Evolutionary conservation across 805 yeast species (phyloP), one percentile per base, ranked within the genome.

Genomic region (Candida suzukii): DNA sequence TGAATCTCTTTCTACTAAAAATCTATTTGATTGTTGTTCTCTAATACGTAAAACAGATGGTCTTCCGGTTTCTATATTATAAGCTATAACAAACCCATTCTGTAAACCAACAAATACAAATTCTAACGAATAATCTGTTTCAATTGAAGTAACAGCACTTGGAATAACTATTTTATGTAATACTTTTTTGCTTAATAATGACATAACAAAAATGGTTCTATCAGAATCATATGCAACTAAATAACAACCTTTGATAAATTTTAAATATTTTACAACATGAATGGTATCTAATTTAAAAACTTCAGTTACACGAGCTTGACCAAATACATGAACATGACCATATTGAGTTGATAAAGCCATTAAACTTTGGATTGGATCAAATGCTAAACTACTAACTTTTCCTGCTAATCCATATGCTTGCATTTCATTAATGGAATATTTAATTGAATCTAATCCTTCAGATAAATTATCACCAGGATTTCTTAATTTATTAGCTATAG

Each of bases 361-460:
- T 22, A 93, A 68, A 41, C 93, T 78, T 60, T 93, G 99, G 1
- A 86, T 80, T 3, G 95, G 95, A 57, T 93, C 98, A 61, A 72
- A 85, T 0, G 93, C 95, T 31, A 79, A 56, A 0, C 86, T 78
- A 28, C 76, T 64, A 9, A 85, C 74, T 13, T 73, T 72, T 12
- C 95, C 91, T 16, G 72, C 67, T 27, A 83, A 54, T 2, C 93
- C 93, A 51, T 75, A 80, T 7, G 46, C 39, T 31, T 60, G 61
- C 31, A 63, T 46, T 41, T 62, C 65, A 36, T 57, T 60, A 17
- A 64, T 38, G 8, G 51, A 48, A 46, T 53, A 63, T 7, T 54
- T 47, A 21, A 53, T 41, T 1, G 52, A 33, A 17, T 60, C 60
- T 10, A 63, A 40, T 3, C 67, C 68, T 3, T 49, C 46, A 0